Evolutionary conservation across 805 yeast species (phyloP).

Genomic region (Alloascoidea africana): DNA sequence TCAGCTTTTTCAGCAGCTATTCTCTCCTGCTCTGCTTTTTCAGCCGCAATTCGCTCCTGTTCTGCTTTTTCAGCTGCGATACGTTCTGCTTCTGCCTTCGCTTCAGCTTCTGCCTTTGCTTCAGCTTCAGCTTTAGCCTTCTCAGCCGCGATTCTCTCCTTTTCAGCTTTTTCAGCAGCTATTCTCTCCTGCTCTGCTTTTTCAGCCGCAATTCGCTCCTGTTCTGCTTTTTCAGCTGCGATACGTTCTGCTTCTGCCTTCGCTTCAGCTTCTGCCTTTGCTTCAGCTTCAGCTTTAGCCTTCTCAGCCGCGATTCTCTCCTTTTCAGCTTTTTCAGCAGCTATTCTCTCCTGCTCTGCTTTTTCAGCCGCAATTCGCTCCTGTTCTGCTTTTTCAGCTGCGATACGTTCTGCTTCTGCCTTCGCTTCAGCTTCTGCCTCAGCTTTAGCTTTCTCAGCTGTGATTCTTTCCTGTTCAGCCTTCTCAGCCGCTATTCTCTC

Average conservation of each 20-base stretch:
- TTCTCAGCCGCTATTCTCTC: conserved; percentile 1
- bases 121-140: not conserved
- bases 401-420: not conserved
- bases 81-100: not conserved
- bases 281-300: not conserved
- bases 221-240: not conserved
- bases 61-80: not conserved
- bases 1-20: not conserved
- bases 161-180: not conserved
- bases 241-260: not conserved
- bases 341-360: not conserved
- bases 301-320: not conserved
- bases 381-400: conserved; percentile 1
- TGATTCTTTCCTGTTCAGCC: not conserved
- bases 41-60: not conserved
- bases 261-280: not conserved
- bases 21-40: not conserved
- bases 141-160: not conserved
- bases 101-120: not conserved
- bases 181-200: not conserved
- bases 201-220: not conserved
- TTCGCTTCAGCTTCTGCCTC: not conserved
- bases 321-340: not conserved
- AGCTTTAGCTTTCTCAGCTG: not conserved
- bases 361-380: not conserved